These are phyloP conservation scores for Dicorynia guianensis DNA, from an alignment of 306 rosid genomes.

Conservation along the genomic window DNA sequence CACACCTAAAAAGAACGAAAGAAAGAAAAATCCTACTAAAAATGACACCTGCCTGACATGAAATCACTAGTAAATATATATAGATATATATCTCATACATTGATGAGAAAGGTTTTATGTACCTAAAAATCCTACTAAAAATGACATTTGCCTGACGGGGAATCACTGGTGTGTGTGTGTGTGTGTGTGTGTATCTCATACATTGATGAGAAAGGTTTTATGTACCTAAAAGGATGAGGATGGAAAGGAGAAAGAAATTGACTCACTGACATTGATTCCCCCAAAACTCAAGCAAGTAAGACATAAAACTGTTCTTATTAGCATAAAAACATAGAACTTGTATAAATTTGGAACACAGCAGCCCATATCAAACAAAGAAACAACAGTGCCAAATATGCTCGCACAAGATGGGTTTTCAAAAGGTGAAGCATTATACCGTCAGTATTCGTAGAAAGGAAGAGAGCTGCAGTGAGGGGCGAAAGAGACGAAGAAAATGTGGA, in stretches of 20 bases:
- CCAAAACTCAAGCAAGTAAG: background rate
- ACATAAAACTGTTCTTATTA: background rate
- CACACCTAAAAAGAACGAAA: constrained; percentile 11
- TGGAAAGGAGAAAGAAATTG: constrained; percentile 17
- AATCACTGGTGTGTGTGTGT: too few relatives aligned
- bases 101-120: background rate
- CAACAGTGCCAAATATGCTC: constrained; percentile 8
- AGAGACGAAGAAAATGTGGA: too few relatives aligned
- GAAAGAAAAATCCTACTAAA: background rate
- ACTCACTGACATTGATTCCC: constrained; percentile 22
- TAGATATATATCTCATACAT: background rate
- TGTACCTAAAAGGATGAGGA: background rate
- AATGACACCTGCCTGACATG: constrained; percentile 7
- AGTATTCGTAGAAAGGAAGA: background rate
- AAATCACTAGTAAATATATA: background rate
- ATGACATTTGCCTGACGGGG: too few relatives aligned
- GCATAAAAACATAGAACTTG: constrained; percentile 16
- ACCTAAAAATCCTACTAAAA: too few relatives aligned
- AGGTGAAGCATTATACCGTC: constrained; percentile 38
- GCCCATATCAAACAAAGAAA: constrained; percentile 28
- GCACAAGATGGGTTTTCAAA: constrained; percentile 17
- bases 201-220: too few relatives aligned
- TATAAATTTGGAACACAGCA: constrained; percentile 27
- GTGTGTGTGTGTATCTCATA: too few relatives aligned
- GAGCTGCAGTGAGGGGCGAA: too few relatives aligned